phyloP scores from a whole-genome alignment of 768 basidiomycete genomes.

The Mycena amicta region DNA sequence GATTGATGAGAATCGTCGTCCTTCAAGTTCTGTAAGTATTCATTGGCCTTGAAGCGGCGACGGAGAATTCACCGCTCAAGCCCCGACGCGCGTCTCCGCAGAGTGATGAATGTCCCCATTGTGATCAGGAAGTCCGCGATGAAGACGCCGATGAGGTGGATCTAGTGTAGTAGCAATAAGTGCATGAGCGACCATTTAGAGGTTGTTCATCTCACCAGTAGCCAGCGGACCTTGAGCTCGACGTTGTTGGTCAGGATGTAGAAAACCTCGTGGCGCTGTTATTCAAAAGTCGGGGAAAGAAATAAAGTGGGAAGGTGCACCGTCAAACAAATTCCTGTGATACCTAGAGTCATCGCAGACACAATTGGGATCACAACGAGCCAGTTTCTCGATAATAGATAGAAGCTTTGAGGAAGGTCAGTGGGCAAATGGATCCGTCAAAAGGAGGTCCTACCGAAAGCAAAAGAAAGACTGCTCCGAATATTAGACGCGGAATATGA shows the following conservation, averaged over 20 bases:
- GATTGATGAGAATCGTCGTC: conserved; percentile 7
- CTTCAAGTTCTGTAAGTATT: not conserved
- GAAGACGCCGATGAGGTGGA: conserved; percentile 13
- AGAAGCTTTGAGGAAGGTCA: not conserved
- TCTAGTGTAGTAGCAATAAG: not conserved
- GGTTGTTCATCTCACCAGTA: conserved; percentile 3
- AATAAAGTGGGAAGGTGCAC: not conserved
- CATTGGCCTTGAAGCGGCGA: not conserved
- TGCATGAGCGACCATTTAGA: not conserved
- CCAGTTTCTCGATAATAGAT: conserved; percentile 7
- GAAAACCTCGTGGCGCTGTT: not conserved
- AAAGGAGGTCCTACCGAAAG: not conserved
- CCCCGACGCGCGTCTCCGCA: conserved; percentile 3
- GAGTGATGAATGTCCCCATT: conserved; percentile 1
- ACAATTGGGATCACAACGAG: conserved; percentile 1
- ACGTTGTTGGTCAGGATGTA: conserved; percentile 2
- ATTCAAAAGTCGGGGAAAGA: not conserved
- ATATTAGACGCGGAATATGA: not conserved
- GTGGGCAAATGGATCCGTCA: not conserved
- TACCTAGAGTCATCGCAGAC: conserved; percentile 2
- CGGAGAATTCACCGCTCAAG: conserved; percentile 1
- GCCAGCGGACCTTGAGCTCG: conserved; percentile 1
- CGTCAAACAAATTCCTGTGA: conserved; percentile 7
- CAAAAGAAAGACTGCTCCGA: conserved; percentile 5
- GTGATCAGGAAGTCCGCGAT: conserved; percentile 11